Evolutionary conservation across 2,329 filamentous ascomycete genomes (phyloP), one percentile per base, ranked within the genome.

Genomic region (Fusarium hostae): DNA sequence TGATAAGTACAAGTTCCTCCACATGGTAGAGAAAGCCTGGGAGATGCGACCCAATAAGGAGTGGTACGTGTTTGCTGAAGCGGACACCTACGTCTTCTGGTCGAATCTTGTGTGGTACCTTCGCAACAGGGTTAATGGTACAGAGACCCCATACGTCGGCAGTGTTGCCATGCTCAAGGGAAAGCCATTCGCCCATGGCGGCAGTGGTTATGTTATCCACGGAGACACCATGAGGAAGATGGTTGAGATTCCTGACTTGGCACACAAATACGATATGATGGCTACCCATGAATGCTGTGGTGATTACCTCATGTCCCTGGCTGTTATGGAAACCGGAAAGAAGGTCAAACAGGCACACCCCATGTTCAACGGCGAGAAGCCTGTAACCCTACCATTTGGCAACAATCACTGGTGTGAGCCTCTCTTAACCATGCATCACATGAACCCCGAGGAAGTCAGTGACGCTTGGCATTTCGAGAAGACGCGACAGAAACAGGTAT

Each of bases 1-100:
- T 68, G 88, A 90, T 78, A 89, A 89, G 80, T 90, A 88, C 81
- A 90, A 90, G 78, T 88, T 88, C 75, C 78, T 89, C 51, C 86
- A 87, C 70, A 89, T 89, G 81, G 81, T 89, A 45, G 82, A 87
- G 73, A 84, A 87, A 63, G 84, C 87, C 3, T 89, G 86, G 83
- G 80, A 82, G 47, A 82, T 86, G 82, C 84, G 86, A 5, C 87
- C 87, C 6, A 78, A 83, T 43, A 82, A 78, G 50, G 84, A 88
- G 61, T 90, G 88, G 87, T 90, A 89, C 73, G 83, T 90, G 59
- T 89, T 89, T 71, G 84, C 86, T 70, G 88, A 89, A 71, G 86
- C 86, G 35, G 88, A 90, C 72, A 88, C 86, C 15, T 89, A 89
- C 73, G 76, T 89, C 57, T 82, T 89, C 73, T 88, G 87, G 86